phyloP scores from a whole-genome alignment of 805 yeast species.

The Kodamaea nitidulidarum region DNA sequence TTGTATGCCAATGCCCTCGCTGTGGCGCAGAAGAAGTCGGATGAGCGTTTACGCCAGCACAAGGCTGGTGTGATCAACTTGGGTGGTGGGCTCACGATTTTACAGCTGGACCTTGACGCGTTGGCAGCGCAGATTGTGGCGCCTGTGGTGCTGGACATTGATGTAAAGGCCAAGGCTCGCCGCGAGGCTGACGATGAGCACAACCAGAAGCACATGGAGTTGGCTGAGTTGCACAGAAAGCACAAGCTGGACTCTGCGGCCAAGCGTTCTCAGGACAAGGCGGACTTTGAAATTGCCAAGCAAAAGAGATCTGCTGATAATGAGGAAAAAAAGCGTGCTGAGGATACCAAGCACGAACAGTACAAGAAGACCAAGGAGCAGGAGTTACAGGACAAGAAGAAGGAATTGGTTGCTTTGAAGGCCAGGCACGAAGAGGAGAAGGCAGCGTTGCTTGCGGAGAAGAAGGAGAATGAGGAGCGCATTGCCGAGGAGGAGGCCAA shows the following conservation, averaged over 20 bases:
- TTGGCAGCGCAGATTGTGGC: conserved; percentile 76
- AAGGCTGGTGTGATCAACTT: conserved; percentile 60
- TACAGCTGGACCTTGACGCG: conserved; percentile 68
- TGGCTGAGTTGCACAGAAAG: conserved; percentile 28
- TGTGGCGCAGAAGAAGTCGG: conserved; percentile 66
- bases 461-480: conserved; percentile 43
- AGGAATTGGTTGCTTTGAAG: conserved; percentile 34
- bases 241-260: conserved; percentile 26
- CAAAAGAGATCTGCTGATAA: conserved; percentile 29
- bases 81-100: conserved; percentile 85
- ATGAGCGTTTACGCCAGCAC: conserved; percentile 47
- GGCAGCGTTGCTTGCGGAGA: conserved; percentile 42
- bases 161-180: conserved; percentile 64
- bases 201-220: conserved; percentile 33
- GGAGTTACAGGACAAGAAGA: conserved; percentile 26
- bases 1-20: conserved; percentile 71
- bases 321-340: conserved; percentile 29
- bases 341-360: conserved; percentile 25
- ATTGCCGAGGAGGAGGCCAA: conserved; percentile 42
- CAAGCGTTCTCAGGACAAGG: conserved; percentile 32
- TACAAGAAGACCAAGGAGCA: conserved; percentile 28
- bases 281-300: conserved; percentile 34
- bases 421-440: conserved; percentile 37
- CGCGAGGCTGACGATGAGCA: conserved; percentile 45
- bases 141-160: conserved; percentile 77